Evolutionary conservation across 108 stramenopile species (phyloP).

Genomic region (Epipyxis sp.): DNA sequence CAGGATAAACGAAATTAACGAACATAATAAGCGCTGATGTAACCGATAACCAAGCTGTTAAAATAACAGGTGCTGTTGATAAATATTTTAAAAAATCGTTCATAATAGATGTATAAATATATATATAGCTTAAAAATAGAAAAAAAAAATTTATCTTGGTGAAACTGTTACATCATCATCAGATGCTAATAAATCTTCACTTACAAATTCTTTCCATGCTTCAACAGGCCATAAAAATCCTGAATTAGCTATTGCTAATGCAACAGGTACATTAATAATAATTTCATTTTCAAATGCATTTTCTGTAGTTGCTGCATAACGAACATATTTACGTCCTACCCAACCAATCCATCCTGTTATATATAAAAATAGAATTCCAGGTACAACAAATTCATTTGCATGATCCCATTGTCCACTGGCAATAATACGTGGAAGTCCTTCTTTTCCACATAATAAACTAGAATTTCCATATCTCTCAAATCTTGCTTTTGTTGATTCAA

Average conservation of each 20-base stretch:
- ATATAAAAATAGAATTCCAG: conserved; percentile 17
- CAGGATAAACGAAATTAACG: conserved; percentile 6
- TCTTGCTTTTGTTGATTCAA: conserved; percentile 21
- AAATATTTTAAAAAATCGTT: conserved; percentile 26
- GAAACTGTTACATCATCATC: conserved; percentile 17
- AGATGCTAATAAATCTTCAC: conserved; percentile 15
- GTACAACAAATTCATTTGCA: conserved; percentile 17
- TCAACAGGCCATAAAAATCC: conserved; percentile 24
- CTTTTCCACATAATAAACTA: conserved; percentile 25
- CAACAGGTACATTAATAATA: conserved; percentile 26
- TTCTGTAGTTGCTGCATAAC: conserved; percentile 11
- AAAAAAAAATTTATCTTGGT: neutral
- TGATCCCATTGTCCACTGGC: conserved; percentile 22
- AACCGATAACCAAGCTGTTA: neutral
- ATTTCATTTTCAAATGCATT: conserved; percentile 32
- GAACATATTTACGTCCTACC: conserved; percentile 22
- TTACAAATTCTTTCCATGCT: conserved; percentile 22
- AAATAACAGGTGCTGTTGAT: conserved; percentile 20
- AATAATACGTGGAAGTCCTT: conserved; percentile 10
- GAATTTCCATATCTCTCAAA: neutral
- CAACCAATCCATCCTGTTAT: conserved; percentile 26
- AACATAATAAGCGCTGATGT: conserved; percentile 12
- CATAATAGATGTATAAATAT: conserved; percentile 10
- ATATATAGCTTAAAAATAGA: conserved; percentile 1
- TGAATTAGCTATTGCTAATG: neutral